Conservation (phyloP, 345 rosid genomes). For the Bruguiera sexangula region DNA sequence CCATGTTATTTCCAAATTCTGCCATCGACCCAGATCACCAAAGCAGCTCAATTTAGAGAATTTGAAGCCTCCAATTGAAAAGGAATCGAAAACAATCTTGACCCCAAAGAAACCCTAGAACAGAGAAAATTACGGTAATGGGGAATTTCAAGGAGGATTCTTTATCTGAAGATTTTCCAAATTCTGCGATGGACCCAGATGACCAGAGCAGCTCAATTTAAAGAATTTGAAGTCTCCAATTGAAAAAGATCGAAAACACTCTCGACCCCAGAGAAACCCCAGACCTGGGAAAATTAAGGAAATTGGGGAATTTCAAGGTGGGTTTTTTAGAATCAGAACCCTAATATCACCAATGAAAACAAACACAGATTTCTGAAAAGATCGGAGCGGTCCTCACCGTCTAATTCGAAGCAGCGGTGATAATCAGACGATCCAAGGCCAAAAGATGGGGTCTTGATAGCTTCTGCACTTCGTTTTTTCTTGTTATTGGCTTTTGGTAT, state of each 20-base stretch:
- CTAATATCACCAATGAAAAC: too few species aligned
- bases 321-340: too few species aligned
- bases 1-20: conserved; percentile 38
- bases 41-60: conserved; percentile 1
- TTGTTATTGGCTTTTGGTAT: too few species aligned
- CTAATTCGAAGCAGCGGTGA: too few species aligned
- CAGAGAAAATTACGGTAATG: not conserved
- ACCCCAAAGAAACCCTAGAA: not conserved
- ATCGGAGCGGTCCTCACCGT: too few species aligned
- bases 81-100: not conserved
- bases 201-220: conserved; percentile 12
- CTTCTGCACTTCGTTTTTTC: too few species aligned
- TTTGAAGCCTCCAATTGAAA: not conserved
- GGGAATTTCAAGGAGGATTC: too few species aligned
- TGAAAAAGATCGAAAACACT: not conserved
- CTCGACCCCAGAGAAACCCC: not conserved
- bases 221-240: not conserved
- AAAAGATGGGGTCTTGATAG: too few species aligned
- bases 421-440: too few species aligned
- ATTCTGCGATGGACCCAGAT: conserved; percentile 46
- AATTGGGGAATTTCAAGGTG: too few species aligned
- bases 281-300: not conserved
- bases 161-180: conserved; percentile 20
- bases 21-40: conserved; percentile 41
- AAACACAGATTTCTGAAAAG: too few species aligned